These are phyloP conservation scores for Penicillium sp. DNA, from an alignment of 2,329 filamentous ascomycete genomes.

Conservation along the genomic window DNA sequence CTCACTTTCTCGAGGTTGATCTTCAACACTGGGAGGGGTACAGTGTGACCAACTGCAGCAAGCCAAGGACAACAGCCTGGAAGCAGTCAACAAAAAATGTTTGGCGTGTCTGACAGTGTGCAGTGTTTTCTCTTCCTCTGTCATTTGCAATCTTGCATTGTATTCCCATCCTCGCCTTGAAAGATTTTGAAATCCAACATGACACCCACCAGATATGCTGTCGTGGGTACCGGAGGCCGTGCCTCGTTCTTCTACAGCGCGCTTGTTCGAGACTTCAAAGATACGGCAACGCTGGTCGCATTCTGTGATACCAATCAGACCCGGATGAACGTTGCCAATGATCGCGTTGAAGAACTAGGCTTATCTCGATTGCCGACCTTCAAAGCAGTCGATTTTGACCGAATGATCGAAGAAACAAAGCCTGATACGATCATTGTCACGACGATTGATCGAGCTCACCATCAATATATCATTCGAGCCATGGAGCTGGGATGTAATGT, in stretches of 20 bases:
- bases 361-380: slow-evolving; percentile 56
- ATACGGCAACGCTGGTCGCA: slow-evolving; percentile 17
- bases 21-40: background rate
- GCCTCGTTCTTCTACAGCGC: slow-evolving; percentile 22
- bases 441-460: slow-evolving; percentile 64
- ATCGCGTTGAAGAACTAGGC: slow-evolving; percentile 38
- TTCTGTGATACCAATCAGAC: slow-evolving; percentile 24
- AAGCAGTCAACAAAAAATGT: background rate
- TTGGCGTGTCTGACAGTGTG: background rate
- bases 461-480: slow-evolving; percentile 61
- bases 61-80: background rate
- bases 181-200: background rate
- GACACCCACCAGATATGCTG: slow-evolving; percentile 26
- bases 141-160: background rate
- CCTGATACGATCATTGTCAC: slow-evolving; percentile 65
- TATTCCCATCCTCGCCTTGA: background rate
- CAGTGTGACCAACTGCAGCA: background rate
- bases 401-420: slow-evolving; percentile 56
- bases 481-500: slow-evolving; percentile 62
- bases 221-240: slow-evolving; percentile 32
- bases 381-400: slow-evolving; percentile 57
- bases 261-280: slow-evolving; percentile 17
- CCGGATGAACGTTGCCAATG: slow-evolving; percentile 21
- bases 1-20: background rate
- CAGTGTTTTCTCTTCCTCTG: background rate